These are phyloP conservation scores for Picocystis sp. DNA, from an alignment of 163 green algal species.

Conservation along the genomic window DNA sequence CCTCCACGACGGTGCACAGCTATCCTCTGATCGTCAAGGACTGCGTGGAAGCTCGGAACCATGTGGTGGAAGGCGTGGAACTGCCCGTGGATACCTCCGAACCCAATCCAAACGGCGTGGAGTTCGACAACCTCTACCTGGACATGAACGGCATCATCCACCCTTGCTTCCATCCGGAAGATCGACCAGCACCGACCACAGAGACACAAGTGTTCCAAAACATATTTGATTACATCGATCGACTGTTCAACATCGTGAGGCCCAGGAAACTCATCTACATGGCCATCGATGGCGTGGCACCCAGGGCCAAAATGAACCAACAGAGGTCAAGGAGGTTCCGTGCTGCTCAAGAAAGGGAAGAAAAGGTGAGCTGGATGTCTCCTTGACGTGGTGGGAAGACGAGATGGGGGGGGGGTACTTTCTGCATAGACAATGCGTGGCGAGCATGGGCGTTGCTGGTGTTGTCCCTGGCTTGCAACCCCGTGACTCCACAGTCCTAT, in stretches of 20 bases:
- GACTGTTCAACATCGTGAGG: slow-evolving; percentile 82
- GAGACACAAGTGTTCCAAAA: slow-evolving; percentile 73
- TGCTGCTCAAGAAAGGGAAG: slow-evolving; percentile 1
- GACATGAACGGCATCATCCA: slow-evolving; percentile 63
- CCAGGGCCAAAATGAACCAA: slow-evolving; percentile 34
- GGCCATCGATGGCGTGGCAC: slow-evolving; percentile 33
- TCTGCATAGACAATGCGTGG: too few relatives aligned
- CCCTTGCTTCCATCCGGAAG: slow-evolving; percentile 95
- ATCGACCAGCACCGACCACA: slow-evolving; percentile 37
- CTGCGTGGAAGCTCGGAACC: slow-evolving; percentile 64
- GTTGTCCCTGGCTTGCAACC: too few relatives aligned
- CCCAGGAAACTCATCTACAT: slow-evolving; percentile 67
- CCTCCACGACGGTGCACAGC: slow-evolving; percentile 19
- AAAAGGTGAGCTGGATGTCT: neutral
- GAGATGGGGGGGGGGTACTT: too few relatives aligned
- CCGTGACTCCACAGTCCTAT: too few relatives aligned
- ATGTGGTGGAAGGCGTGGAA: slow-evolving; percentile 54
- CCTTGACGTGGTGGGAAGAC: too few relatives aligned
- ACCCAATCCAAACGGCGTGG: slow-evolving; percentile 79
- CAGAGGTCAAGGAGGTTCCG: slow-evolving; percentile 31
- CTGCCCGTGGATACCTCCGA: slow-evolving; percentile 70
- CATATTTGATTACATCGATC: slow-evolving; percentile 99
- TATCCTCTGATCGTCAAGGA: slow-evolving; percentile 91
- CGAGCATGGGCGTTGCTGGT: too few relatives aligned
- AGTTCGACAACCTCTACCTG: slow-evolving; percentile 72